These are phyloP conservation scores for Wickerhamia fluorescens DNA, from an alignment of 805 yeast species.

Conservation along the genomic window DNA sequence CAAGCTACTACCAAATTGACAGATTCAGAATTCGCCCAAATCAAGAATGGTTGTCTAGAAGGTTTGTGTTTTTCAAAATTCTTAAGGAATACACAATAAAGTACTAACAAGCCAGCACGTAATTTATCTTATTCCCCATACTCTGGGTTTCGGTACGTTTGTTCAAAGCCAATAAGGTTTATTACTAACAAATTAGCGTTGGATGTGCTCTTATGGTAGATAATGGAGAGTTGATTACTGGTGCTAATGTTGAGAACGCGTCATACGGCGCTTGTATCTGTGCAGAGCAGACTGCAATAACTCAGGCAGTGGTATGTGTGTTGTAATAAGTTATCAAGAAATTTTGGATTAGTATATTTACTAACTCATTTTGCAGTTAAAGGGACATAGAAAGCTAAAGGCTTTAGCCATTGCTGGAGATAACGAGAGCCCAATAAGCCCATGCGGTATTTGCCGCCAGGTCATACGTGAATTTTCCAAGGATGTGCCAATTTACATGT, in stretches of 20 bases:
- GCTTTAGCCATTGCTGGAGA: conserved; percentile 69
- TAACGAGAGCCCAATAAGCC: conserved; percentile 53
- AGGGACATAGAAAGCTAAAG: conserved; percentile 36
- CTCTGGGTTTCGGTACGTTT: conserved; percentile 54
- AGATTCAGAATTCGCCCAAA: conserved; percentile 14
- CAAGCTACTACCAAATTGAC: conserved; percentile 9
- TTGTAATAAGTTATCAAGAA: not conserved
- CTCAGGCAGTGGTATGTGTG: conserved; percentile 26
- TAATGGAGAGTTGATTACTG: conserved; percentile 44
- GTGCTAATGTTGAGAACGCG: conserved; percentile 93
- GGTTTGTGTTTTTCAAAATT: conserved; percentile 11
- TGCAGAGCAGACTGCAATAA: conserved; percentile 34
- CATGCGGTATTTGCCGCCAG: conserved; percentile 95
- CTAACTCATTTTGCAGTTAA: conserved; percentile 14
- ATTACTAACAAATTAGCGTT: conserved; percentile 41
- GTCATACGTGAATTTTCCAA: conserved; percentile 73
- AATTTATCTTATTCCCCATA: conserved; percentile 61
- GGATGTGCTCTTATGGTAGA: conserved; percentile 67
- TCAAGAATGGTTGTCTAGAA: conserved; percentile 20
- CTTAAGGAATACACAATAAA: not conserved
- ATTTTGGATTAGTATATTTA: no score
- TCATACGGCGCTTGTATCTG: conserved; percentile 59
- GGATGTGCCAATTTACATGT: conserved; percentile 62
- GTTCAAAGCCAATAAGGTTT: not conserved
- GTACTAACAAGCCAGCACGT: conserved; percentile 15